phyloP scores from a whole-genome alignment of 192 early-diverging fungal genomes.

The Backusella westeae region DNA sequence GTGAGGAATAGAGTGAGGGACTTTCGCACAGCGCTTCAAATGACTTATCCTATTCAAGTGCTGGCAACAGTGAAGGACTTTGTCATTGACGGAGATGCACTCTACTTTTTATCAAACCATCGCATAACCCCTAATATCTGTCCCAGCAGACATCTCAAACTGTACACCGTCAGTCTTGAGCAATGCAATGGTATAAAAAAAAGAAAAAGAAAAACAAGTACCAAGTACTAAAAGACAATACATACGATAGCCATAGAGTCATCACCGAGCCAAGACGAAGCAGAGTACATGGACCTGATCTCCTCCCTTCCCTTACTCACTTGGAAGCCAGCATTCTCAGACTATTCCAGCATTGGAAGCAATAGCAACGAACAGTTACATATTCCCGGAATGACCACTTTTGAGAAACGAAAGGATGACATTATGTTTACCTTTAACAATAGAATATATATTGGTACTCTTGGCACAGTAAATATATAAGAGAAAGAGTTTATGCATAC shows the following conservation, averaged over 20 bases:
- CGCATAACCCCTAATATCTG: background rate
- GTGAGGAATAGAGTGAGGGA: constrained; percentile 53
- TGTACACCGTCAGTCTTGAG: constrained; percentile 32
- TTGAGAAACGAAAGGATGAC: constrained; percentile 17
- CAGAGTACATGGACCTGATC: background rate
- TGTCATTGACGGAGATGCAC: constrained; percentile 47
- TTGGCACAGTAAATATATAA: constrained; percentile 23
- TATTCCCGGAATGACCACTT: constrained; percentile 44
- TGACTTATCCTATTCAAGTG: constrained; percentile 27
- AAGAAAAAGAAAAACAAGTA: background rate
- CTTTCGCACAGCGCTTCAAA: constrained; percentile 46
- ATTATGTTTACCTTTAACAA: constrained; percentile 38
- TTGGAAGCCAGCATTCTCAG: background rate
- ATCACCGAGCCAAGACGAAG: background rate
- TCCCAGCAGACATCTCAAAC: constrained; percentile 14
- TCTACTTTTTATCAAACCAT: constrained; percentile 52
- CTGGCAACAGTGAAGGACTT: constrained; percentile 50
- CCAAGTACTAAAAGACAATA: background rate
- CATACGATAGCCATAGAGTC: background rate
- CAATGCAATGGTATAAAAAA: background rate
- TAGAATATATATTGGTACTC: constrained; percentile 35
- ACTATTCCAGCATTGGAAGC: background rate
- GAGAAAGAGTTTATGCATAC: background rate
- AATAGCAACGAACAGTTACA: background rate
- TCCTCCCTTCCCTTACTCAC: background rate